phyloP scores from a whole-genome alignment of 2,329 filamentous ascomycete species.

The Pseudomassariella vexata region DNA sequence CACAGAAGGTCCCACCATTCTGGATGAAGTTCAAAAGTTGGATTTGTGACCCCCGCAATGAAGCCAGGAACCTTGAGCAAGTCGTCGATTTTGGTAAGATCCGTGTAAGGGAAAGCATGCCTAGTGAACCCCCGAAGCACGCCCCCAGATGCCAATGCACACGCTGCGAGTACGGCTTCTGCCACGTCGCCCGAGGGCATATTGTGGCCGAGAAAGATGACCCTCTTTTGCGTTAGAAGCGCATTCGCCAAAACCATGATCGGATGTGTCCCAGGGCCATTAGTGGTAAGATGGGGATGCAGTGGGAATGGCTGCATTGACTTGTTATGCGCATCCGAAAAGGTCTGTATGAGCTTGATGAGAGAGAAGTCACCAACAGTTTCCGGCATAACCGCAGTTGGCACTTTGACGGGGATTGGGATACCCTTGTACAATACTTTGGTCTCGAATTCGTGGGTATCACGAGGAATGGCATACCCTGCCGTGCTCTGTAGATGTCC shows the following conservation, averaged over 20 bases:
- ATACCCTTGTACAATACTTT: conserved; percentile 95
- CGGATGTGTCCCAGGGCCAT: conserved; percentile 82
- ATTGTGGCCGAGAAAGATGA: conserved; percentile 94
- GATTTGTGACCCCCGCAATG: conserved; percentile 96
- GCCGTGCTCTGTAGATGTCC: conserved; percentile 56
- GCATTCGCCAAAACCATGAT: conserved; percentile 94
- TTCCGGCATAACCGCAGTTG: conserved; percentile 87
- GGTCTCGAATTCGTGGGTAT: conserved; percentile 97
- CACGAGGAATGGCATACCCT: conserved; percentile 73
- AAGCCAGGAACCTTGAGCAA: conserved; percentile 93
- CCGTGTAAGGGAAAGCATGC: conserved; percentile 96
- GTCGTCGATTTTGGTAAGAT: conserved; percentile 96
- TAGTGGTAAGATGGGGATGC: conserved; percentile 90
- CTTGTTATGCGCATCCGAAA: conserved; percentile 76
- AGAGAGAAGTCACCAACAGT: conserved; percentile 97
- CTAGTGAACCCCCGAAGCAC: conserved; percentile 90
- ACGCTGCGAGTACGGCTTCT: conserved; percentile 96
- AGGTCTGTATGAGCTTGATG: conserved; percentile 94
- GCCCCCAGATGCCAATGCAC: conserved; percentile 86
- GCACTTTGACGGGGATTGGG: conserved; percentile 93
- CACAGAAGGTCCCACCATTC: conserved; percentile 99
- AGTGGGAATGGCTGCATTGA: conserved; percentile 77
- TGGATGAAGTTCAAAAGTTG: conserved; percentile 87
- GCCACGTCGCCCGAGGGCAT: conserved; percentile 93
- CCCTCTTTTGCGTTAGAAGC: conserved; percentile 88